phyloP scores from a whole-genome alignment of 192 early-diverging fungal species.

The Chytriomyces sp. region DNA sequence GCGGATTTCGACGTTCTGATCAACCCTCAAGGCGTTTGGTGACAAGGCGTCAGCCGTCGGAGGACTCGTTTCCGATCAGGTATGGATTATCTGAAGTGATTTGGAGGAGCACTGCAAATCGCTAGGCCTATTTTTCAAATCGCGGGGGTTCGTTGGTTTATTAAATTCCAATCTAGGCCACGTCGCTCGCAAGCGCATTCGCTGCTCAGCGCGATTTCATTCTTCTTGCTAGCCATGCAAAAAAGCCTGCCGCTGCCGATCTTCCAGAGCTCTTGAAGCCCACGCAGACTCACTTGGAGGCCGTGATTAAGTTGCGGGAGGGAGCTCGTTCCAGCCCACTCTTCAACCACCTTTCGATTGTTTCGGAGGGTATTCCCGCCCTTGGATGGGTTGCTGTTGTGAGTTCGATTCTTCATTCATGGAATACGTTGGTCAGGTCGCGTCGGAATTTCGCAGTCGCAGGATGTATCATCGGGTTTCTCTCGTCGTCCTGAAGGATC shows the following conservation, averaged over 20 bases:
- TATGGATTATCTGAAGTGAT: too few relatives aligned
- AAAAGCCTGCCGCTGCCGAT: slow-evolving; percentile 71
- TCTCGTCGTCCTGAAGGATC: too few relatives aligned
- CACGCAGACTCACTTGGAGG: slow-evolving; percentile 67
- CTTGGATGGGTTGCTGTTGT: slow-evolving; percentile 90
- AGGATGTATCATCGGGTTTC: too few relatives aligned
- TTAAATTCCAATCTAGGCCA: slow-evolving; percentile 56
- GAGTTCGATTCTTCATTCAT: slow-evolving; percentile 34
- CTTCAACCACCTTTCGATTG: slow-evolving; percentile 80
- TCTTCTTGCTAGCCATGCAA: slow-evolving; percentile 66
- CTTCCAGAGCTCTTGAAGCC: slow-evolving; percentile 69
- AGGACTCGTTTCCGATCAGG: slow-evolving; percentile 68
- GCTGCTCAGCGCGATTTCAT: slow-evolving; percentile 77
- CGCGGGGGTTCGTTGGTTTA: too few relatives aligned
- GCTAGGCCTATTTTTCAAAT: neutral
- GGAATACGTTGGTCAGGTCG: too few relatives aligned
- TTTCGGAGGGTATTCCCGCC: slow-evolving; percentile 87
- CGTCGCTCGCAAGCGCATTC: slow-evolving; percentile 60
- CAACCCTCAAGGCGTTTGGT: slow-evolving; percentile 42
- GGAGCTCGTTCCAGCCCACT: slow-evolving; percentile 59
- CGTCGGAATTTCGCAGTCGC: too few relatives aligned
- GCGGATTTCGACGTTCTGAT: slow-evolving; percentile 61
- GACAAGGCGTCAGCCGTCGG: slow-evolving; percentile 51
- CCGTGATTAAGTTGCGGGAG: slow-evolving; percentile 71
- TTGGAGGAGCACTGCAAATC: too few relatives aligned